A percentile compares a stretch with the other conserved stretches of the same genome.
Evolutionary conservation across 2,329 filamentous ascomycete genomes (phyloP).

Genomic region (Colletotrichum destructivum): DNA sequence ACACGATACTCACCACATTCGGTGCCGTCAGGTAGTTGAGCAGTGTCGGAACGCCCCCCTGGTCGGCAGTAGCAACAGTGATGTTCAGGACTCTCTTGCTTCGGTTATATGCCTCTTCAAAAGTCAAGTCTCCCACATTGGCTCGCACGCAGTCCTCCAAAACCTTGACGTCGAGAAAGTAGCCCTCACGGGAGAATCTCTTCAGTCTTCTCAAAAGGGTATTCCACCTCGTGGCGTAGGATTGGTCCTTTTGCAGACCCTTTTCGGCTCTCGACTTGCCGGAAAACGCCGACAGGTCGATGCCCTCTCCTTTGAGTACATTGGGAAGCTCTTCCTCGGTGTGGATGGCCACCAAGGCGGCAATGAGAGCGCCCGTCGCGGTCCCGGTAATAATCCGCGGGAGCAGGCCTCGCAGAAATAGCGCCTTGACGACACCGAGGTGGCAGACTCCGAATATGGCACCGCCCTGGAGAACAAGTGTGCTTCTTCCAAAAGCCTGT

Average conservation of each 20-base stretch:
- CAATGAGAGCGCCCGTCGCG: constrained; percentile 90
- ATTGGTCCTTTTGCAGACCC: constrained; percentile 53
- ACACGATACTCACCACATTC: constrained; percentile 79
- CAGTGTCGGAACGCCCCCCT: constrained; percentile 84
- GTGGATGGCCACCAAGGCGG: constrained; percentile 88
- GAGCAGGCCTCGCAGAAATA: constrained; percentile 84
- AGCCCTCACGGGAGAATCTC: constrained; percentile 82
- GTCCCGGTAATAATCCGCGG: constrained; percentile 94
- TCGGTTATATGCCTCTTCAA: constrained; percentile 90
- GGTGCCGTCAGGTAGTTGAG: constrained; percentile 95
- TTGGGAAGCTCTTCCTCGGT: constrained; percentile 86
- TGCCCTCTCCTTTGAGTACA: constrained; percentile 83
- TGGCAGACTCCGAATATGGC: constrained; percentile 94
- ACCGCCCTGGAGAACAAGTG: constrained; percentile 89
- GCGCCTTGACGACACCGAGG: constrained; percentile 88
- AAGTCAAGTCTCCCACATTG: constrained; percentile 91
- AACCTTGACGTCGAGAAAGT: constrained; percentile 86
- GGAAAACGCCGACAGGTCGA: constrained; percentile 85
- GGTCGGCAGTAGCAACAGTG: constrained; percentile 83
- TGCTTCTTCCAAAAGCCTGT: constrained; percentile 89
- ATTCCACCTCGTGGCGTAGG: constrained; percentile 61
- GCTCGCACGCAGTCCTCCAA: constrained; percentile 87
- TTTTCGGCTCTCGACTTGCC: constrained; percentile 51
- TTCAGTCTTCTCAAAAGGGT: constrained; percentile 77
- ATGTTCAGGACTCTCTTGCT: constrained; percentile 94